These are phyloP conservation scores for Talaromyces ruber DNA, from an alignment of 495 filamentous ascomycete genomes.

Conservation along the genomic window DNA sequence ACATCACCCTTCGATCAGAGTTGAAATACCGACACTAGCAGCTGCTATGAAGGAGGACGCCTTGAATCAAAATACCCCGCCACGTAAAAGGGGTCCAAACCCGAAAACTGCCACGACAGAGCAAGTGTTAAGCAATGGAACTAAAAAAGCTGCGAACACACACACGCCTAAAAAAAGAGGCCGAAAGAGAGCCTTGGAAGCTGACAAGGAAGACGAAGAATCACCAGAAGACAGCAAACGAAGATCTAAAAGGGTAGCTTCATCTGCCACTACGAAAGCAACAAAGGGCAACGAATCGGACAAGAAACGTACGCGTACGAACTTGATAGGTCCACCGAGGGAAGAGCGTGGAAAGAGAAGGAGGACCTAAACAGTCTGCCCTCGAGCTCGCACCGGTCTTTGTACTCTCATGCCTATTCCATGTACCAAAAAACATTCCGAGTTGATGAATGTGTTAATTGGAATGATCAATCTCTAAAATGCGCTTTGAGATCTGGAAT, in stretches of 20 bases:
- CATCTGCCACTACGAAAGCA: background rate
- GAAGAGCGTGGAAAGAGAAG: background rate
- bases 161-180: background rate
- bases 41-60: background rate
- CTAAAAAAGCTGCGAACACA: background rate
- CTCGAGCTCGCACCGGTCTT: too few species aligned
- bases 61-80: background rate
- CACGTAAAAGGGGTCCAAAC: background rate
- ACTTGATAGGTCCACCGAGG: background rate
- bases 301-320: background rate
- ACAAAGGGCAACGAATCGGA: background rate
- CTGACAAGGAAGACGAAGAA: background rate
- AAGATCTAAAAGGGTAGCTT: background rate
- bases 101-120: background rate
- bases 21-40: slow-evolving; percentile 1
- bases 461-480: too few species aligned
- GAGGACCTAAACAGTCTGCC: background rate
- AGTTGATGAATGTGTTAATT: too few species aligned
- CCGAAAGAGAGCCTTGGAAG: background rate
- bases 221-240: background rate
- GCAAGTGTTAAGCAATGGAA: background rate
- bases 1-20: background rate
- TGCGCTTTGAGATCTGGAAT: too few species aligned
- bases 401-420: too few species aligned
- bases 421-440: too few species aligned